These are phyloP conservation scores for Beauveria rudraprayagi DNA, from an alignment of 2,329 filamentous ascomycete genomes.

Conservation along the genomic window DNA sequence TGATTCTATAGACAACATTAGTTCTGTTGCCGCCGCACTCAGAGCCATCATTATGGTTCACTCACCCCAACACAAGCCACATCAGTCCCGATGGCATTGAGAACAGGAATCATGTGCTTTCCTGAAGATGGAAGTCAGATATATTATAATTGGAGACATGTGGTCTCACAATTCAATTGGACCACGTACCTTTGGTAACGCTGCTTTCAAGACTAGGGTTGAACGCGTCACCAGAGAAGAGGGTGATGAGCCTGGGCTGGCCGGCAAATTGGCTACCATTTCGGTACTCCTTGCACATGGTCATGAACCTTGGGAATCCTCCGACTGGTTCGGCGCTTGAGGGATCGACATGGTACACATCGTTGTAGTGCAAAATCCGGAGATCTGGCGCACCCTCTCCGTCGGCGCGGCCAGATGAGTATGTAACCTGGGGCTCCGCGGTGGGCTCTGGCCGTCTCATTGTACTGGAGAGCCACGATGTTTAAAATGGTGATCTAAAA, in stretches of 20 bases:
- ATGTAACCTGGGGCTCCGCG: slow-evolving; percentile 12
- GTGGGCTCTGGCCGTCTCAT: slow-evolving; percentile 4
- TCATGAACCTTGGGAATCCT: slow-evolving; percentile 73
- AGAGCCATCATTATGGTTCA: slow-evolving; percentile 15
- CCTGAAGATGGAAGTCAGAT: slow-evolving; percentile 30
- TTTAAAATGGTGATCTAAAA: not conserved
- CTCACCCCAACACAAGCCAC: slow-evolving; percentile 75
- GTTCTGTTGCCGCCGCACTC: too few relatives aligned
- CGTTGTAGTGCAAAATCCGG: slow-evolving; percentile 84
- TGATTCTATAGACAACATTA: slow-evolving; percentile 54
- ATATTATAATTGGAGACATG: too few relatives aligned
- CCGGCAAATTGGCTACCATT: slow-evolving; percentile 49
- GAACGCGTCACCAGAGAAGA: slow-evolving; percentile 90
- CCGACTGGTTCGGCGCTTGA: slow-evolving; percentile 74
- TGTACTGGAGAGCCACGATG: not conserved
- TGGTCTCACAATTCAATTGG: too few relatives aligned
- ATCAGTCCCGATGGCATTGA: slow-evolving; percentile 71
- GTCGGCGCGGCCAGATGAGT: slow-evolving; percentile 13
- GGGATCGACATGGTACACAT: slow-evolving; percentile 81
- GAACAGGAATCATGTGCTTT: slow-evolving; percentile 77
- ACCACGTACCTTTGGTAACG: slow-evolving; percentile 65
- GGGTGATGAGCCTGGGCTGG: slow-evolving; percentile 60
- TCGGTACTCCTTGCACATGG: slow-evolving; percentile 67
- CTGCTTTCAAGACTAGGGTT: slow-evolving; percentile 85
- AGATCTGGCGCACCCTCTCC: slow-evolving; percentile 50